A percentile compares a stretch with the other conserved stretches of the same genome.
These are phyloP conservation scores for Phytophthora boehmeriae DNA, from an alignment of 352 stramenopile genomes.

Conservation along the genomic window DNA sequence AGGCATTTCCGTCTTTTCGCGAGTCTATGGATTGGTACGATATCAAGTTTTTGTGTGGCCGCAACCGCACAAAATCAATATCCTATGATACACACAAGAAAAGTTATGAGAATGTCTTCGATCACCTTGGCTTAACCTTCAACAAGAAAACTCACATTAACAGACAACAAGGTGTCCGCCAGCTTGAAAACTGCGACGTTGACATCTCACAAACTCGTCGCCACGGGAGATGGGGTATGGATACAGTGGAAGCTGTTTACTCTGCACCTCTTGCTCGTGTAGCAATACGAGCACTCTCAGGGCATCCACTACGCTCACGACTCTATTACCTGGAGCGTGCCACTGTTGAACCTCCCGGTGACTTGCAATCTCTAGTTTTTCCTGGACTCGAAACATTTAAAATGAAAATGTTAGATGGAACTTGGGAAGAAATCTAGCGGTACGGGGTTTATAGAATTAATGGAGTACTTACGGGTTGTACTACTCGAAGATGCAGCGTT, in stretches of 20 bases:
- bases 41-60: constrained; percentile 11
- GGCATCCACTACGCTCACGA: constrained; percentile 1
- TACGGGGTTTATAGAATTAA: constrained; percentile 13
- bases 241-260: constrained; percentile 8
- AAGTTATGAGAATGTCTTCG: constrained; percentile 10
- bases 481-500: too few species aligned
- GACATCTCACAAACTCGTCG: neutral
- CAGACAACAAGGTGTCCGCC: constrained; percentile 5
- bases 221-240: constrained; percentile 6
- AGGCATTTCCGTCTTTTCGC: constrained; percentile 6
- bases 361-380: constrained; percentile 2
- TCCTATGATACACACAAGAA: constrained; percentile 12
- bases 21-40: constrained; percentile 4
- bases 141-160: constrained; percentile 12
- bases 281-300: constrained; percentile 6
- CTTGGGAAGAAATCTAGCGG: constrained; percentile 7
- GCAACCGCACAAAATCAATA: constrained; percentile 4
- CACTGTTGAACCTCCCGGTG: constrained; percentile 5
- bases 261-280: constrained; percentile 2
- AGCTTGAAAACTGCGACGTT: constrained; percentile 3
- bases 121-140: constrained; percentile 4
- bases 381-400: constrained; percentile 3
- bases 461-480: constrained; percentile 3
- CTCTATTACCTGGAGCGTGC: constrained; percentile 2
- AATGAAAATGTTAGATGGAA: neutral